Evolutionary conservation across 371 early-diverging fungal genomes (phyloP).

Genomic region (Zychaea mexicana): DNA sequence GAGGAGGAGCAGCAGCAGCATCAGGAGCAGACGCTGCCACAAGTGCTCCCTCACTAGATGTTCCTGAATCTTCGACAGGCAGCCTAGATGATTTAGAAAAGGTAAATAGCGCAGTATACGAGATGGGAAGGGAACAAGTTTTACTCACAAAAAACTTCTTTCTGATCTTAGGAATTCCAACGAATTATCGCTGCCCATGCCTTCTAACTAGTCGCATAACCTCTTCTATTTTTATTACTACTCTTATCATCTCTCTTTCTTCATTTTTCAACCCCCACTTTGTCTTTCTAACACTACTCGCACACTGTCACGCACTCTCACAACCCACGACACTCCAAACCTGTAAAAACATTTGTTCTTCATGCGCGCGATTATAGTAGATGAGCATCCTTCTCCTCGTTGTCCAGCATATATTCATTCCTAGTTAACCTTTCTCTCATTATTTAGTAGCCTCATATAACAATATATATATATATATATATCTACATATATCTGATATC

Average conservation of each 20-base stretch:
- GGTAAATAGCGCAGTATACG: constrained; percentile 21
- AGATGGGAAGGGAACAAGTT: neutral
- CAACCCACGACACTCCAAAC: too few species aligned
- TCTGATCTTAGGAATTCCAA: constrained; percentile 40
- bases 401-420: neutral
- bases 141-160: too few species aligned
- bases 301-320: neutral
- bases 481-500: too few species aligned
- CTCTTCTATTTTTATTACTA: neutral
- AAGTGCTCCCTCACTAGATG: constrained; percentile 15
- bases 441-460: neutral
- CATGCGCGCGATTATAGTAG: constrained; percentile 1
- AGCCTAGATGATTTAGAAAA: constrained; percentile 44
- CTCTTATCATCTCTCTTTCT: neutral
- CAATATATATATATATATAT: too few species aligned
- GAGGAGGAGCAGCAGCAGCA: neutral
- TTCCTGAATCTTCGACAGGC: constrained; percentile 10
- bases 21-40: neutral
- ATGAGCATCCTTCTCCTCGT: neutral
- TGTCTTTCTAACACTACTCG: neutral
- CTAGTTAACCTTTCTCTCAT: neutral
- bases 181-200: constrained; percentile 37
- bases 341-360: constrained; percentile 2
- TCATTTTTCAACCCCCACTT: neutral
- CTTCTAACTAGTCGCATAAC: constrained; percentile 10